Evolutionary conservation across 768 basidiomycete genomes (phyloP), one percentile per base, ranked within the genome.

Genomic region (Lentinula lateritia): DNA sequence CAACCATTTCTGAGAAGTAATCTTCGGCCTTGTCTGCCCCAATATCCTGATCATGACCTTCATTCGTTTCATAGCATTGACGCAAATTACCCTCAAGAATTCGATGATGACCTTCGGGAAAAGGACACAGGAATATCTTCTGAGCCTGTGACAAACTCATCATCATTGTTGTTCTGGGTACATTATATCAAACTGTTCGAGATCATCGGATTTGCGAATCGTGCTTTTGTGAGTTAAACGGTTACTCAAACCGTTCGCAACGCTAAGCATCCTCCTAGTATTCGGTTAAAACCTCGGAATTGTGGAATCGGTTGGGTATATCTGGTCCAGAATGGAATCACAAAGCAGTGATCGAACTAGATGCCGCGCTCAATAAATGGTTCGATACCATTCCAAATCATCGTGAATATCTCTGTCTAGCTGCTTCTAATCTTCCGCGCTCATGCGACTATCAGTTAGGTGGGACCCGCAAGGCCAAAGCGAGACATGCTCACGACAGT

Each of bases 291-390:
- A 23, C 18, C 0, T 50, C 58, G 35, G 58, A 46, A 13, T 15
- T 50, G 9, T 59, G 41, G 58, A 32, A 20, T 20, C 28, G 46
- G 6, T 35, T 38, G 46, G 45, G n/a, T 12, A 34, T 56, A 2
- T 34, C 59, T 28, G 13, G n/a, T 16, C n/a, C 36, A 16, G 50
- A 60, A 6, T 60, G 59, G 59, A 41, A 28, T 7, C 59, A 41
- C 7, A 60, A 20, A 41, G 38, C 50, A 12, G 38, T 60, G 10
- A 12, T 52, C 13, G 59, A 60, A 45, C 34, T 60, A 12, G 86
- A 87, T 69, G 80, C 80, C 8, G 78, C 79, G 1, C 65, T 87
- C 28, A 86, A 84, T 60, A 74, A 78, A n/a, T 87, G 86, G 86
- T 73, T 82, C 1, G 79, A 84, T 50, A 68, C 75, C 5, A 75